These are phyloP conservation scores for Diaporthe batatas DNA, from an alignment of 2,329 filamentous ascomycete genomes.

Conservation along the genomic window DNA sequence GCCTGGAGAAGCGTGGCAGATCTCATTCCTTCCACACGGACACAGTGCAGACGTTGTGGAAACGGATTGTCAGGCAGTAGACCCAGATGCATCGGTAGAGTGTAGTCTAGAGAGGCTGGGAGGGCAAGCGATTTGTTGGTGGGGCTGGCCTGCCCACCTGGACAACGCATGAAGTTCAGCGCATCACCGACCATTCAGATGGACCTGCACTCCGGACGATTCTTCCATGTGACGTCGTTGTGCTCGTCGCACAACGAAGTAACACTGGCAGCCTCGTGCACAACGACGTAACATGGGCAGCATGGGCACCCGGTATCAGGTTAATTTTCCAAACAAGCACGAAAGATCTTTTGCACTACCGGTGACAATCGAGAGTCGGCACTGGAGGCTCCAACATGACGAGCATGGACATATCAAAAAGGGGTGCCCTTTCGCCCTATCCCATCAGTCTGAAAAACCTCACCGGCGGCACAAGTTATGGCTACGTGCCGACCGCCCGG, in stretches of 20 bases:
- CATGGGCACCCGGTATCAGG: neutral
- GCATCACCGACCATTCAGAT: slow-evolving; percentile 16
- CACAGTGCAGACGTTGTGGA: slow-evolving; percentile 21
- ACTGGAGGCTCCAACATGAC: neutral
- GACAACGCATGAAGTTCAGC: slow-evolving; percentile 20
- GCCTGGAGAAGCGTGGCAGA: slow-evolving; percentile 13
- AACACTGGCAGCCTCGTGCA: neutral
- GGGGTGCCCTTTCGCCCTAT: neutral
- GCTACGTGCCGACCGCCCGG: neutral
- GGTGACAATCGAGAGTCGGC: neutral
- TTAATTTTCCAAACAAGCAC: neutral
- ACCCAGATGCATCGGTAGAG: neutral
- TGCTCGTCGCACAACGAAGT: too few relatives aligned
- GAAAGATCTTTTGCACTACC: neutral
- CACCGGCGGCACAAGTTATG: neutral
- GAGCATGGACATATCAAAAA: neutral
- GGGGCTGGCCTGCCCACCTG: slow-evolving; percentile 24
- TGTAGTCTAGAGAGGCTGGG: neutral
- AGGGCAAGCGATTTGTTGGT: neutral
- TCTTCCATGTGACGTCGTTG: slow-evolving; percentile 12
- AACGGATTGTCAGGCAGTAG: neutral
- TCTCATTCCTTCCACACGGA: slow-evolving; percentile 12
- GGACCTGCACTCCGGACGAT: neutral
- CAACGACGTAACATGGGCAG: neutral
- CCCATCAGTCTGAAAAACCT: neutral